These are phyloP conservation scores for Colletotrichum sp. DNA, from an alignment of 2,329 filamentous ascomycete species.

Conservation along the genomic window DNA sequence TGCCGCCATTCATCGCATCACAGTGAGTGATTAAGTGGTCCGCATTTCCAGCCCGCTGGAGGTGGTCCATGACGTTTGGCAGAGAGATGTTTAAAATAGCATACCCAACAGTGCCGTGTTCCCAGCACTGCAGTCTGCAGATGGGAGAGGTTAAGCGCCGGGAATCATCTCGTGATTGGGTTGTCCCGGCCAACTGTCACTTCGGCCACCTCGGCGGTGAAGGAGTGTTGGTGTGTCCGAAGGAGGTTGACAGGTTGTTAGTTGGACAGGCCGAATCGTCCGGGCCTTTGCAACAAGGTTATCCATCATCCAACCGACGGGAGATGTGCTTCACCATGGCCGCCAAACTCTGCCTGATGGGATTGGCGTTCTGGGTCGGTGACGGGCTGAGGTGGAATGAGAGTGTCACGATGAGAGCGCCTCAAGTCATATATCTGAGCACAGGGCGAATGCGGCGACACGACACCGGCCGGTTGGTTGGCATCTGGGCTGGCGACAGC, in stretches of 20 bases:
- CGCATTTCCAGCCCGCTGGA: not conserved
- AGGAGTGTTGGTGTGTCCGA: not conserved
- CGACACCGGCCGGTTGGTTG: not conserved
- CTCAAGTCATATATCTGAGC: not conserved
- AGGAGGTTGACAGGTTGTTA: not conserved
- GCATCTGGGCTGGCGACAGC: not conserved
- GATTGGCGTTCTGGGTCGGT: not conserved
- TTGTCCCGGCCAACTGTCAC: not conserved
- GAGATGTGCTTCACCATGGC: not conserved
- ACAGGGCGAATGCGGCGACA: not conserved
- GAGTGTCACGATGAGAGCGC: not conserved
- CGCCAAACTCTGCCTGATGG: not conserved
- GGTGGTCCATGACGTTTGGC: not conserved
- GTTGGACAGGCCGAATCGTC: not conserved
- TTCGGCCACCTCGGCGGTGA: not conserved
- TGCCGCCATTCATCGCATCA: not conserved
- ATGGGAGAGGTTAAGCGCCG: conserved; percentile 3
- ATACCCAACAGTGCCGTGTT: not conserved
- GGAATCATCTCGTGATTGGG: not conserved
- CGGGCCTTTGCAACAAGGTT: not conserved
- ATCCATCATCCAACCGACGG: not conserved
- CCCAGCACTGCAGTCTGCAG: not conserved
- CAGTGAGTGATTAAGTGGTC: not conserved
- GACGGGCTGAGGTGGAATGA: not conserved
- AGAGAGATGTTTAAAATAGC: conserved; percentile 2